phyloP scores from a whole-genome alignment of 768 basidiomycete species.

The Boletus sp. region DNA sequence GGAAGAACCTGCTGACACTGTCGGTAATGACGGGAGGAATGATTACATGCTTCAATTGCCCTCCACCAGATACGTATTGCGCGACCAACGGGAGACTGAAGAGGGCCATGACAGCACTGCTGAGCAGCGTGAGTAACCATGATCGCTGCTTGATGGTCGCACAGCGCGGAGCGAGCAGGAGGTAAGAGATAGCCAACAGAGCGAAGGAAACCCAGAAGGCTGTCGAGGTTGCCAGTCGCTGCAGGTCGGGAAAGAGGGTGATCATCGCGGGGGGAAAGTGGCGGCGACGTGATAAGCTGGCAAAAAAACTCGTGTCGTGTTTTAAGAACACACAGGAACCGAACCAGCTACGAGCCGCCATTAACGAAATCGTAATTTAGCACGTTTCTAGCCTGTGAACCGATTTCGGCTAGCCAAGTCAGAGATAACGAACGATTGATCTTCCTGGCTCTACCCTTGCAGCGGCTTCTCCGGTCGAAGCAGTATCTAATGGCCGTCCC shows the following conservation, averaged over 20 bases:
- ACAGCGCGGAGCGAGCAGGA: slow-evolving; percentile 29
- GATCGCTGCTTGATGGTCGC: slow-evolving; percentile 40
- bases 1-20: slow-evolving; percentile 39
- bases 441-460: slow-evolving; percentile 8
- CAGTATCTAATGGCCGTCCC: not conserved
- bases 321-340: slow-evolving; percentile 23
- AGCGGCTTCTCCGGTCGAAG: slow-evolving; percentile 6
- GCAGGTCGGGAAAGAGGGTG: slow-evolving; percentile 17
- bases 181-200: slow-evolving; percentile 27
- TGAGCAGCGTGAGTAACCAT: slow-evolving; percentile 45
- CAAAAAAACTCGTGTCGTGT: slow-evolving; percentile 9
- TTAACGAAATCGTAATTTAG: slow-evolving; percentile 11
- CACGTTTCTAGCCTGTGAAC: slow-evolving; percentile 28
- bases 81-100: slow-evolving; percentile 39
- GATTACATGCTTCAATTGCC: slow-evolving; percentile 24
- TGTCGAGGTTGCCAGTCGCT: slow-evolving; percentile 17
- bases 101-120: slow-evolving; percentile 40
- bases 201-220: slow-evolving; percentile 21
- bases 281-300: slow-evolving; percentile 21
- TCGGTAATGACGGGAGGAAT: slow-evolving; percentile 23
- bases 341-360: slow-evolving; percentile 10
- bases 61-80: slow-evolving; percentile 26
- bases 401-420: slow-evolving; percentile 10
- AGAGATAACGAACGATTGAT: slow-evolving; percentile 17
- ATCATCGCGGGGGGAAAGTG: slow-evolving; percentile 21